Base-by-base conservation (phyloP, 2,329 filamentous ascomycete genomes). In the Colletotrichum magnum region DNA sequence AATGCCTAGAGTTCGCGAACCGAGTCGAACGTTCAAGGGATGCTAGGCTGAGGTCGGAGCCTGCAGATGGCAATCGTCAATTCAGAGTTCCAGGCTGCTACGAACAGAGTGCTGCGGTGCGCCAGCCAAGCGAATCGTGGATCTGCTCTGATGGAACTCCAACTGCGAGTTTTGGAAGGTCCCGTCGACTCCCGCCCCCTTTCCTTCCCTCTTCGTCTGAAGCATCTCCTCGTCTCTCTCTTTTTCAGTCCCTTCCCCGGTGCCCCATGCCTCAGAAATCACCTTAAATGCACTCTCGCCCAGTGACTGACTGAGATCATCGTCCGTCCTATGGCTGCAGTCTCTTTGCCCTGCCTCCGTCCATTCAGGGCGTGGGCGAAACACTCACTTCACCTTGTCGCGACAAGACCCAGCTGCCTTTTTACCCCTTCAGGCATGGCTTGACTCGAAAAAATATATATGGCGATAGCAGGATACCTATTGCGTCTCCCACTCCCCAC, bases 401-500 rank as follows among this genome's bases (percentile, higher is more conserved):
- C 52, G 63, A 69, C 67, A 36, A 51, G 67, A 62, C 56, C 63
- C 50, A 61, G 41, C 63, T 39, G 64, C 41, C 54, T 10, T 65
- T 32, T 60, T 59, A 50, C 66, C 61, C 36, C 18, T 68, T 63
- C 51, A 12, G 58, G 57, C 64, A 66, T 62, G 63, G 67, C 62
- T 69, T 69, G 62, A 68, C 67, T 69, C 63, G 62, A 68, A 69
- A 61, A 39, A 68, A 69, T 18, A 18, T 18, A 61, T 68, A 39
- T 57, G 57, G 56, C 53, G 67, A 68, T 62, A 69, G 58, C 45
- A 68, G 63, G 51, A 36, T 62, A 68, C 67, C 24, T 57, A 15
- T 43, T 36, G 32, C 32, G 32, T 36, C 32, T 36, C 32, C 32
- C 41, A 43, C 41, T 43, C 41, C 41, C 41, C 41, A 43, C 41